Base-by-base conservation (phyloP, 2,329 filamentous ascomycete species). In the Stachybotrys echinatus region DNA sequence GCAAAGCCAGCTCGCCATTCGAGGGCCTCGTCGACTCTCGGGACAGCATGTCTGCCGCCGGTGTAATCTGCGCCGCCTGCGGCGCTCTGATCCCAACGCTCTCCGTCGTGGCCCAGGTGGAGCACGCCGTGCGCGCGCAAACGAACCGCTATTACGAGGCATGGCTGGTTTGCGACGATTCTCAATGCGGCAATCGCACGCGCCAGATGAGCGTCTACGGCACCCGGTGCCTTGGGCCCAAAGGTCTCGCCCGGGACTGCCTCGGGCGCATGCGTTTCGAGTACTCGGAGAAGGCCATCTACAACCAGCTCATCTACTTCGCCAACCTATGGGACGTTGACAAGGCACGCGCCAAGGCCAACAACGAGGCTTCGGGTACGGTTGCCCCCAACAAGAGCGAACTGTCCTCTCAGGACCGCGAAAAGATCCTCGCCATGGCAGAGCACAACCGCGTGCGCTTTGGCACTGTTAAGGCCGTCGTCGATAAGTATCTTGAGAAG, bases 201-300 rank as follows among this genome's bases (percentile, higher is more conserved):
- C 82, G 92, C 45, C 90, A 96, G 66, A 92, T 97, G 76, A 89
- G 84, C 60, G 94, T 99, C 38, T 96, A 95, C 66, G 94, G 94
- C 43, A 84, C 87, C 53, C 84, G 91, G 46, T 99, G 94, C 65
- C 76, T 97, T 6, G 94, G 94, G 0, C 89, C 92, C 17, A 86
- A 85, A 58, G 91, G 92, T 2, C 84, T 94, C 3, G 92, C 88
- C 0, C 81, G 85, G 50, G 92, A 90, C 49, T 99, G 94, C 66
- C 74, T 85, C 4, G 94, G 94, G 19, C 83, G 83, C 46, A 97
- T 99, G 92, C 75, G 81, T 20, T 96, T 92, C 65, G 91, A 95
- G 71, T 87, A 89, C 62, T 78, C 81, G 1, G 94, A 97, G 72
- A 92, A 94, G 71, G 86, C 87, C 61, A 79, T 97, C 52, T 97